Evolutionary conservation across 768 basidiomycete genomes (phyloP), one percentile per base, ranked within the genome.

Genomic region (Hericium coralloides): DNA sequence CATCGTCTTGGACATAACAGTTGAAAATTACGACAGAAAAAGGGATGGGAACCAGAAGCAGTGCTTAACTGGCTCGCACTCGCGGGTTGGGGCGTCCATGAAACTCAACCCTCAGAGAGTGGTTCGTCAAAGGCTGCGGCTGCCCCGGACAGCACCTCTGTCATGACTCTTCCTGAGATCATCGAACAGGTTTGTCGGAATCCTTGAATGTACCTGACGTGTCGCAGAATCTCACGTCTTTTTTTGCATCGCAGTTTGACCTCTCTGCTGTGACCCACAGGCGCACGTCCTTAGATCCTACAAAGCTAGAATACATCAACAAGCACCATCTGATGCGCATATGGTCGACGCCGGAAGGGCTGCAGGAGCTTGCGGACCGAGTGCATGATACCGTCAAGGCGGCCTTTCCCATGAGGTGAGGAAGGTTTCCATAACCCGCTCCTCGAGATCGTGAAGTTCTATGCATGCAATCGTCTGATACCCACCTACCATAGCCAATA

Each of bases 61-160:
- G 70, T 99, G 14, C 71, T 95, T 23, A 98, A 98, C 65, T 98
- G 95, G 86, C 79, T 98, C 8, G 92, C 92, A 5, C 74, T 98
- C 17, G 86, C 92, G n/a, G 95, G 97, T 1, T 98, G 95, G 91
- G 91, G 93, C 22, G 81, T 78, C 10, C 75, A 79, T 9, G 76
- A 76, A 55, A 63, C 71, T 9, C 52, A 57, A 60, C 58, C 62
- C 60, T 22, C 57, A 55, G 4, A 54, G 43, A 20, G 59, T 23
- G 12, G 59, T 4, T 58, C 66, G 20, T 53, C 58, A 17, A 54
- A 39, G 8, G 17, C 56, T n/a, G 18, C 59, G 20, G 31, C 31
- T 31, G 79, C 80, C 1, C 85, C 86, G 0, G 84, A 86, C 49
- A 85, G 84, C 65, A 88, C 85, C 0, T 70, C 75, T 12, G 67